Evolutionary conservation across 495 filamentous ascomycete species (phyloP), one percentile per base, ranked within the genome.

Genomic region (Achaetomiella virescens): DNA sequence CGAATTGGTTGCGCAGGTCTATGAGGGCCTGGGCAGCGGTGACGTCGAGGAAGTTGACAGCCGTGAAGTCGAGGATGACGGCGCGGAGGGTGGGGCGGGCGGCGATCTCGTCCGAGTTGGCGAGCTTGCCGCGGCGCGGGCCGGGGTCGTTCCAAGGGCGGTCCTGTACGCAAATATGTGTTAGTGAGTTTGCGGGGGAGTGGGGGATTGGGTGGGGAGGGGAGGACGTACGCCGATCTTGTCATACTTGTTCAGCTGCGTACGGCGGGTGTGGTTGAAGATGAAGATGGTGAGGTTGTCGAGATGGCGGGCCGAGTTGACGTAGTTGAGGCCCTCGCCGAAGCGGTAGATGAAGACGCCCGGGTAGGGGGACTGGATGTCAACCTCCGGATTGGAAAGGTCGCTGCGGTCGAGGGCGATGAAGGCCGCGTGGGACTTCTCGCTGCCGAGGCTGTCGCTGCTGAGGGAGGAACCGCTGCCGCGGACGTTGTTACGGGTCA

Each of bases 331-430:
- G 14, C 75, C 70, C 45, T 80, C 77, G 21, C 66, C 71, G 48
- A 79, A 77, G 33, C 73, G 77, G 57, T 79, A 81, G 47, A 80
- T 65, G 54, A 80, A 74, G 42, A 81, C 71, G n/a, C 69, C 70
- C 8, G 69, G 69, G 22, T 70, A 60, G 7, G 70, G 70, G 21
- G 61, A 52, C 4, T 52, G 18, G 31, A 72, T 46, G 24, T 49
- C 48, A 44, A 61, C 55, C 17, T 50, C 33, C 2, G 70, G 70
- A 48, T 71, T 72, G 50, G 66, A 58, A 22, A 54, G 55, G 57
- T 66, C 60, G 5, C 33, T 17, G 4, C 58, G 52, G 58, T 65
- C 55, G 52, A 72, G 50, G 18, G 65, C 65, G 27, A 74, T 57
- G 61, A 63, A 72, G 21, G 62, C 54, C 25, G 22, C 7, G 25